Evolutionary conservation across 148 eudicot genomes (phyloP).

Genomic region (Fallopia convolvulus): DNA sequence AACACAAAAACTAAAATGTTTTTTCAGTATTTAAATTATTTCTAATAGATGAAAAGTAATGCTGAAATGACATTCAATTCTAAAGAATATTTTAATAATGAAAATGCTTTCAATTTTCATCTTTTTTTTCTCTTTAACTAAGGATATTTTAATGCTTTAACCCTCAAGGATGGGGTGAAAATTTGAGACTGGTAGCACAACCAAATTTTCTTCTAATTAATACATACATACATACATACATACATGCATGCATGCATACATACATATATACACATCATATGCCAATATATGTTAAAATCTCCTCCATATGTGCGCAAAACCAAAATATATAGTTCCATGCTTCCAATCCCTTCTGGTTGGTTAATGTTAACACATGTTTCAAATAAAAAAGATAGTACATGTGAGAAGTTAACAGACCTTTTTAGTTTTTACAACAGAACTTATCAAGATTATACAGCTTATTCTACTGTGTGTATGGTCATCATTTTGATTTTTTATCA

Average conservation of each 20-base stretch:
- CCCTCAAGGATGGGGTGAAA: neutral
- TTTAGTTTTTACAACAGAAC: neutral
- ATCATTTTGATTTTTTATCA: neutral
- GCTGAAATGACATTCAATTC: neutral
- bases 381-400: neutral
- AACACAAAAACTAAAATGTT: neutral
- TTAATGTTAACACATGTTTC: neutral
- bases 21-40: neutral
- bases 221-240: neutral
- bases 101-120: neutral
- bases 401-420: neutral
- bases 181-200: neutral
- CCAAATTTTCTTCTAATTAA: neutral
- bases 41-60: neutral
- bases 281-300: neutral
- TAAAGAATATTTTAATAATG: neutral
- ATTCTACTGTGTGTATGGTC: neutral
- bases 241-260: neutral
- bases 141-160: neutral
- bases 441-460: neutral
- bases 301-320: neutral
- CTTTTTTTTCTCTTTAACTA: neutral
- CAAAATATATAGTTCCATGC: neutral
- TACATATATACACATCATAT: neutral
- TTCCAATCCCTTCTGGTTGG: neutral